Base-by-base conservation (phyloP, 768 basidiomycete species). In the Rhizopogon rudus region DNA sequence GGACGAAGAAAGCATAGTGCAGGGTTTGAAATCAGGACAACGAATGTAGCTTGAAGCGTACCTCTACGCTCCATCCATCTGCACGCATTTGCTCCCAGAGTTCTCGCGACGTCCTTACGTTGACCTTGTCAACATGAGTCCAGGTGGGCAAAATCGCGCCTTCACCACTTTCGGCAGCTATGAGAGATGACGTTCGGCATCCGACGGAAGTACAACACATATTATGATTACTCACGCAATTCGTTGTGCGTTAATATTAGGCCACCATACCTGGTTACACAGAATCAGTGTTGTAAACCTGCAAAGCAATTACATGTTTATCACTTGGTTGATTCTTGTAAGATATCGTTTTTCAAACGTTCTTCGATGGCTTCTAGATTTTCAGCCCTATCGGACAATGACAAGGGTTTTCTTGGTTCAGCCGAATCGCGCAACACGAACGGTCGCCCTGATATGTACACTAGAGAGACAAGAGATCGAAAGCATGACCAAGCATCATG, bases 181-280 rank as follows among this genome's bases (percentile, higher is more conserved):
- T 56, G 6, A 63, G 57, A 28, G 58, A 59, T 45, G 63, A 39
- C 25, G 6, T 65, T 54, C 59, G 57, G 52, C 44, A 25, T 61
- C 29, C 54, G n/a, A 25, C 13, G n/a, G 42, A 43, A 16, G 39
- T 5, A 25, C 9, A 17, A 20, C 4, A 25, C 25, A 25, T 31
- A 48, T 49, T 37, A 3, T 42, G 2, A 33, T 14, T 37, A 29
- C 81, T 57, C 66, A 88, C 88, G 85, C 57, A 93, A 76, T 77
- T 98, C 95, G 63, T 98, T 93, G 65, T 98, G 97, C 0, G 94
- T 95, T 51, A 98, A 75, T 39, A 99, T 75, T 40, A 98, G 75
- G 3, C 97, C 94, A 3, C 94, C 94, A 61, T 87, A 93, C 64
- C 91, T 92, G 50, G 48, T 49, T 35, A 57, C 20, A 37, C 51